Evolutionary conservation across 2,329 filamentous ascomycete genomes (phyloP).

Genomic region (Biscogniauxia mediterranea): DNA sequence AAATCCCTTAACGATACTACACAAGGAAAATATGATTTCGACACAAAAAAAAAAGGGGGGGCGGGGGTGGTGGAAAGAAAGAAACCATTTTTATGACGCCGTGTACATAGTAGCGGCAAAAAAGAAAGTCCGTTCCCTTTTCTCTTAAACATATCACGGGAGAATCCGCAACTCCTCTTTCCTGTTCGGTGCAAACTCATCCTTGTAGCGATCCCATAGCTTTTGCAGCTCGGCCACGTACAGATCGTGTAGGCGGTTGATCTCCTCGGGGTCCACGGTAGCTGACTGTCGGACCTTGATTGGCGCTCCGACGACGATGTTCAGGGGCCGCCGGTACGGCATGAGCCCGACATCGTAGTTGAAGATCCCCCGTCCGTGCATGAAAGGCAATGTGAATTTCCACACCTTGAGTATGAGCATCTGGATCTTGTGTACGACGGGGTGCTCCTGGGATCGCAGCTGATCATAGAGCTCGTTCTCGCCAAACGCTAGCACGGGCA

Average conservation of each 20-base stretch:
- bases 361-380: slow-evolving; percentile 89
- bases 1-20: neutral
- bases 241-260: slow-evolving; percentile 74
- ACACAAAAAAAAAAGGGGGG: neutral
- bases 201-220: slow-evolving; percentile 77
- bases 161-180: slow-evolving; percentile 67
- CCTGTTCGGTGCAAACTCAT: slow-evolving; percentile 64
- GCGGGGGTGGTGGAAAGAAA: no score
- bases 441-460: slow-evolving; percentile 72
- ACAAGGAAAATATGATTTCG: neutral
- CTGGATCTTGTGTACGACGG: slow-evolving; percentile 76
- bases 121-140: neutral
- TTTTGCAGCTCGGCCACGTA: slow-evolving; percentile 75
- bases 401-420: slow-evolving; percentile 79
- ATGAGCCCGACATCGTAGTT: slow-evolving; percentile 97
- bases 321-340: slow-evolving; percentile 85
- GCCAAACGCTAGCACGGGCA: slow-evolving; percentile 88
- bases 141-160: slow-evolving; percentile 13
- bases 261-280: slow-evolving; percentile 69
- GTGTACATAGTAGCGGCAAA: no score
- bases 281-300: slow-evolving; percentile 64
- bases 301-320: slow-evolving; percentile 84
- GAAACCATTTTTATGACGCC: neutral
- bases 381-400: slow-evolving; percentile 89
- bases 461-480: slow-evolving; percentile 97